A percentile compares a stretch with the other conserved stretches of the same genome.
Evolutionary conservation across 2,329 filamentous ascomycete species (phyloP).

Genomic region (Didymella lethalis): DNA sequence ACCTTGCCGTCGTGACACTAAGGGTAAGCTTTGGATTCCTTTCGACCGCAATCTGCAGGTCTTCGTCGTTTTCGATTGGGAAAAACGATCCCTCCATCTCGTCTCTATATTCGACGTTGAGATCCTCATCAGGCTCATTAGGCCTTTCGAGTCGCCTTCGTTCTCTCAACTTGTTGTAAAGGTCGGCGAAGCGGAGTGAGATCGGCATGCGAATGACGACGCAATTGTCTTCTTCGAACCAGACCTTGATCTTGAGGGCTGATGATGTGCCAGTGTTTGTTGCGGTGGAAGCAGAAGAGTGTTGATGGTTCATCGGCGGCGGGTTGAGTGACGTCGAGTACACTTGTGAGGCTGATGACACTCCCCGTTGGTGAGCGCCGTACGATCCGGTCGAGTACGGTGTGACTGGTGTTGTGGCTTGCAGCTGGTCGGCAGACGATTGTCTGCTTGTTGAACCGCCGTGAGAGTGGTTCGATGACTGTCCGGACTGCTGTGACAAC

Average conservation of each 20-base stretch:
- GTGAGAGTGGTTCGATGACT: constrained; percentile 49
- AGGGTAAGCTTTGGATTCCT: constrained; percentile 88
- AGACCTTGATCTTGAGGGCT: constrained; percentile 88
- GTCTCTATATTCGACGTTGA: constrained; percentile 86
- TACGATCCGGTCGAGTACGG: constrained; percentile 48
- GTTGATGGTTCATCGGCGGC: constrained; percentile 50
- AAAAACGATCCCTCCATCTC: constrained; percentile 79
- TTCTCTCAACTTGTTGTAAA: constrained; percentile 85
- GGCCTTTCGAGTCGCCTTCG: constrained; percentile 73
- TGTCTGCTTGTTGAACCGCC: constrained; percentile 46
- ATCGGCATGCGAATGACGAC: constrained; percentile 88
- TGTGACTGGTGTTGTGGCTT: constrained; percentile 47
- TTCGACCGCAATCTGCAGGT: constrained; percentile 80
- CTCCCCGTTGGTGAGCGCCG: constrained; percentile 55
- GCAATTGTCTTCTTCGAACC: constrained; percentile 83
- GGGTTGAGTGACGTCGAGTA: constrained; percentile 43
- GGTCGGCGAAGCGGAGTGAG: constrained; percentile 77
- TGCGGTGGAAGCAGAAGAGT: constrained; percentile 43
- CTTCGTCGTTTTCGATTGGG: constrained; percentile 78
- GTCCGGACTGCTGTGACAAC: constrained; percentile 66
- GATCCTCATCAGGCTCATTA: constrained; percentile 65
- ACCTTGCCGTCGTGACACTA: constrained; percentile 47
- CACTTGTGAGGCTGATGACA: constrained; percentile 43
- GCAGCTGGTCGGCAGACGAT: constrained; percentile 51
- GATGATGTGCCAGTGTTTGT: constrained; percentile 40